Evolutionary conservation across 1,284 basidiomycete species (phyloP), one percentile per base, ranked within the genome.

Genomic region (Stereum hirsutum): DNA sequence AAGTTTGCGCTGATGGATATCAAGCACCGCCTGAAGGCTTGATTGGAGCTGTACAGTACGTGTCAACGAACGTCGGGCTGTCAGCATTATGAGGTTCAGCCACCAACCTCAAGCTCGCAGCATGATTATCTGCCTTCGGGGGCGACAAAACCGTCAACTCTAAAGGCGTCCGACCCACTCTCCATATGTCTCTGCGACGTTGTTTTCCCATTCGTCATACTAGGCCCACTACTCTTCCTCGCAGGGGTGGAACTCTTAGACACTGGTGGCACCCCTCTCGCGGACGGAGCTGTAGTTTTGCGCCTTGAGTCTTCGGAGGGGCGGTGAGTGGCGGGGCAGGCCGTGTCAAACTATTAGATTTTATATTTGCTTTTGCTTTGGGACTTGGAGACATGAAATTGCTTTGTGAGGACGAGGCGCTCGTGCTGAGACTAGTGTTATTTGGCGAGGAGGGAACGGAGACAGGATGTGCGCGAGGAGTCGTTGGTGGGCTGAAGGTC

Each of bases 11-110:
- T 75, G 66, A 54, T 88, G 81, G 34, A 83, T 60, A 10, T 63
- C 60, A n/a, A 75, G 64, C 37, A 87, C 64, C 32, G 61, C 58
- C 20, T 73, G 64, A 28, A 86, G 61, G 5, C 78, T 74, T 7
- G 59, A 56, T 46, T 78, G 68, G 61, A 86, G n/a, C n/a, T n/a
- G n/a, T n/a, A n/a, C n/a, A 78, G 54, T 86, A 83, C 54, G 86
- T 81, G 50, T 86, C 82, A 2, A 82, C 66, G 19, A n/a, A n/a
- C n/a, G n/a, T n/a, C n/a, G n/a, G n/a, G n/a, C n/a, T n/a, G n/a
- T 75, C 69, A 1, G 73, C 75, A 43, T 84, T 81, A 34, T 74
- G 69, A 2, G 72, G 59, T 44, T 85, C 82, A 2, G 83, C 86
- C 36, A 84, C 58, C 73, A 87, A 74, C 49, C 86, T 83, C 46